phyloP scores from a whole-genome alignment of 83 land plant species.

The Picea abies region DNA sequence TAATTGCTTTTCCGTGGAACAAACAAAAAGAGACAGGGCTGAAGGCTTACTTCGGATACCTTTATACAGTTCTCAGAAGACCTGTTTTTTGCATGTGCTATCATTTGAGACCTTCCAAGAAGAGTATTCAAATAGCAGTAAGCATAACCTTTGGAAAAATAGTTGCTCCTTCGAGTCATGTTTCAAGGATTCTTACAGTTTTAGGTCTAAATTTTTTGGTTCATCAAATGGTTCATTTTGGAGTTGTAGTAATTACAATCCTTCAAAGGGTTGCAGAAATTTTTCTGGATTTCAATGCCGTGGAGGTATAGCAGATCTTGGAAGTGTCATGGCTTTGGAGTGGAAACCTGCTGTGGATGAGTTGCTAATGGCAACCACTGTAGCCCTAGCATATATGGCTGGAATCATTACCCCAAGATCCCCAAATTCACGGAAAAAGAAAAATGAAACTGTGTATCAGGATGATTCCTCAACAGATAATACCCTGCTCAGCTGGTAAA shows the following conservation, averaged over 20 bases:
- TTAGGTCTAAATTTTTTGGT: background rate
- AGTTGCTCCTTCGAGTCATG: background rate
- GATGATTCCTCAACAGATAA: background rate
- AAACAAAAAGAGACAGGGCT: background rate
- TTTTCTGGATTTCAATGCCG: slow-evolving; percentile 8
- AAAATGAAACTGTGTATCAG: background rate
- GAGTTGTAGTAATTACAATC: background rate
- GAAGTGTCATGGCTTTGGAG: slow-evolving; percentile 10
- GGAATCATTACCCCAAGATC: slow-evolving; percentile 15
- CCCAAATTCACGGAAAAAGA: background rate
- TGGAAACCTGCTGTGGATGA: slow-evolving; percentile 14
- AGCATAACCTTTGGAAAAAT: background rate
- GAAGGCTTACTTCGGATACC: background rate
- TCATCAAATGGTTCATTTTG: slow-evolving; percentile 1
- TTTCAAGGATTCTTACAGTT: slow-evolving; percentile 10
- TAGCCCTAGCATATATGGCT: slow-evolving; percentile 10
- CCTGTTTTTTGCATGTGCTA: background rate
- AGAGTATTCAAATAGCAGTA: background rate
- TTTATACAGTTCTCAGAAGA: background rate
- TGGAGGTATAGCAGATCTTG: slow-evolving; percentile 10
- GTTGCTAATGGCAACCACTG: slow-evolving; percentile 11
- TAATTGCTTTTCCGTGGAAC: background rate
- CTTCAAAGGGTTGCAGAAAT: background rate
- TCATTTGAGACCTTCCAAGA: background rate
- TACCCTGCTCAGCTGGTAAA: background rate